A percentile compares a stretch with the other conserved stretches of the same genome.
Conservation (phyloP, 2,329 filamentous ascomycete species). For the Apiospora saccharicola region DNA sequence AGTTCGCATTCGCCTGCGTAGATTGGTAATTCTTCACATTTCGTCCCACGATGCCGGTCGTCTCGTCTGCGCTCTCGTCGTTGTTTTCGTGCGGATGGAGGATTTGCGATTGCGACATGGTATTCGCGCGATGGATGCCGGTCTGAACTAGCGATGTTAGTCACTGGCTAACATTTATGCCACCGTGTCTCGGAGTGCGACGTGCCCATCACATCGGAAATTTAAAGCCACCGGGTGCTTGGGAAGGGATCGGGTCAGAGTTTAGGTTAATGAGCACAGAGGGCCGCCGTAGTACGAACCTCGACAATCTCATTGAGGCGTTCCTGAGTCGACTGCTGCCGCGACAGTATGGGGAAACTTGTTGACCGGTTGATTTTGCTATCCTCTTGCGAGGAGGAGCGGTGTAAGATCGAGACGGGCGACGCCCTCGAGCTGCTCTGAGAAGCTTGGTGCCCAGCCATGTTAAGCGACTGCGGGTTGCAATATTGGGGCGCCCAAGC, state of each 20-base stretch:
- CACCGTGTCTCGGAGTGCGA: not conserved
- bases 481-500: not conserved
- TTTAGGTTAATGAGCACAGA: not conserved
- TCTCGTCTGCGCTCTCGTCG: slow-evolving; percentile 47
- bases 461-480: not conserved
- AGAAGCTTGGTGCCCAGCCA: not conserved
- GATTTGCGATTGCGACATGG: slow-evolving; percentile 41
- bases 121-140: slow-evolving; percentile 52
- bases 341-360: slow-evolving; percentile 21
- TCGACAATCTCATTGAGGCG: slow-evolving; percentile 56
- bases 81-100: not conserved
- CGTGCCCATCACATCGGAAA: not conserved
- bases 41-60: slow-evolving; percentile 46
- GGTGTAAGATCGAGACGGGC: slow-evolving; percentile 26
- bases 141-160: slow-evolving; percentile 39
- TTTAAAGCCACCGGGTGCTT: not conserved
- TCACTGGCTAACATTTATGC: not conserved
- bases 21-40: slow-evolving; percentile 50
- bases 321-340: slow-evolving; percentile 46
- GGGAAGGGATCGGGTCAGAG: not conserved
- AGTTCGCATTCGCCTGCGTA: slow-evolving; percentile 40
- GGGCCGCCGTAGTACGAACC: slow-evolving; percentile 43
- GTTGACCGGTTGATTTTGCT: slow-evolving; percentile 28
- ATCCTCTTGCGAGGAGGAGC: slow-evolving; percentile 31
- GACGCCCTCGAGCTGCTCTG: slow-evolving; percentile 8